A percentile compares a stretch with the other conserved stretches of the same genome.
Conservation (phyloP, 2,329 filamentous ascomycete species). For the Cytospora piceicola region DNA sequence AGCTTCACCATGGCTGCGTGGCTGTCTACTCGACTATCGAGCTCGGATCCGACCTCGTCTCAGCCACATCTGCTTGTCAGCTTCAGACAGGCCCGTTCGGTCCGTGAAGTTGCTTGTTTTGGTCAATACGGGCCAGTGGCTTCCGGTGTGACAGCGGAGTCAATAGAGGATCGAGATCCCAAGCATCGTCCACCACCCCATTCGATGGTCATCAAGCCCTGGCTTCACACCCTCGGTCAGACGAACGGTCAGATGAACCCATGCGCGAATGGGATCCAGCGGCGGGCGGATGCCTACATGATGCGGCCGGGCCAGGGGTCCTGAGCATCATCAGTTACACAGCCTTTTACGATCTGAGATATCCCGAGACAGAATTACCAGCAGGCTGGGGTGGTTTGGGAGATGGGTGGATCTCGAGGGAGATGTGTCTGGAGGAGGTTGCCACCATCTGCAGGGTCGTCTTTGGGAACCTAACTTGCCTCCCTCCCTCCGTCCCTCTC, state of each 20-base stretch:
- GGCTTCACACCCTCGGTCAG: not conserved
- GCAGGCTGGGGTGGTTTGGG: not conserved
- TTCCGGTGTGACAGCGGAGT: not conserved
- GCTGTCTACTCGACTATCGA: not conserved
- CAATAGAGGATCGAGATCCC: not conserved
- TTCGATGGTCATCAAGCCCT: not conserved
- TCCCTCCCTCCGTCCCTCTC: not conserved
- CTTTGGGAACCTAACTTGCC: no score
- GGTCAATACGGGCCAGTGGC: not conserved
- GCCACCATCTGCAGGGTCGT: not conserved
- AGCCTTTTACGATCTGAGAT: not conserved
- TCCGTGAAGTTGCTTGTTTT: not conserved
- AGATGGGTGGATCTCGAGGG: no score
- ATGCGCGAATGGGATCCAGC: not conserved
- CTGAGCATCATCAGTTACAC: not conserved
- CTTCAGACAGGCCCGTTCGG: not conserved
- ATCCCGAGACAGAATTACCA: not conserved
- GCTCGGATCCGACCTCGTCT: not conserved
- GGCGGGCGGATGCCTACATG: not conserved
- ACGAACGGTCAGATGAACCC: not conserved
- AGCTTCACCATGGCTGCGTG: not conserved
- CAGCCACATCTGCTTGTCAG: not conserved
- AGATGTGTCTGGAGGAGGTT: not conserved
- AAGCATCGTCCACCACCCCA: not conserved
- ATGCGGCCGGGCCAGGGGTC: not conserved